phyloP scores from a whole-genome alignment of 306 rosid species.

The Arachis hypogaea region DNA sequence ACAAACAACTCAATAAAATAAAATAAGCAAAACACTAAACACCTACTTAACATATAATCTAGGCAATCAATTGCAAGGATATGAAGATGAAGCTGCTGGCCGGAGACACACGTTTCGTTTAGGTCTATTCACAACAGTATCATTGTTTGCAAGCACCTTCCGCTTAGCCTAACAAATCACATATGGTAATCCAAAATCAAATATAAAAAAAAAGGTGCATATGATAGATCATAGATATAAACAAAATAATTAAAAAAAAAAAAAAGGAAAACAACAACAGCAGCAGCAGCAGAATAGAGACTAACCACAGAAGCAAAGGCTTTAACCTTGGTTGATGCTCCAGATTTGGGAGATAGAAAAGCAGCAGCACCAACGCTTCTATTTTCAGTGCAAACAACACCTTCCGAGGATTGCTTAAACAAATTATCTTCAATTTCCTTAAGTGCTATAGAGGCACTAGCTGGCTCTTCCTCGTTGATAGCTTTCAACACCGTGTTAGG shows the following conservation, averaged over 20 bases:
- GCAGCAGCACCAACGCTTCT: slow-evolving; percentile 39
- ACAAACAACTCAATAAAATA: no score
- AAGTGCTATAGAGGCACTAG: slow-evolving; percentile 40
- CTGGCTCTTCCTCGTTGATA: slow-evolving; percentile 64
- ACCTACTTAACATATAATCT: neutral
- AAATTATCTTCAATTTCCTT: slow-evolving; percentile 56
- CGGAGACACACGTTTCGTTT: slow-evolving; percentile 75
- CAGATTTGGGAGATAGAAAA: slow-evolving; percentile 49
- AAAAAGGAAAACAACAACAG: no score
- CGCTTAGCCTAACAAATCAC: slow-evolving; percentile 58
- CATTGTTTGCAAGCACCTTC: slow-evolving; percentile 63
- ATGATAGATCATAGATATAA: no score
- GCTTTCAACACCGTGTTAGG: slow-evolving; percentile 47
- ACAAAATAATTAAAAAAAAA: neutral
- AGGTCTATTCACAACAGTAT: slow-evolving; percentile 55
- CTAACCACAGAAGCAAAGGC: slow-evolving; percentile 56
- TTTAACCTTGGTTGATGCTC: slow-evolving; percentile 38
- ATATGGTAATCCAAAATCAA: slow-evolving; percentile 1
- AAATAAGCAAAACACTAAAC: no score
- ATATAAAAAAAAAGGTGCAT: neutral
- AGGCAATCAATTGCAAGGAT: slow-evolving; percentile 60
- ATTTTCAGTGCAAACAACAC: slow-evolving; percentile 31
- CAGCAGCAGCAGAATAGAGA: neutral
- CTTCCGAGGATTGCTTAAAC: slow-evolving; percentile 48
- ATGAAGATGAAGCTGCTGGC: slow-evolving; percentile 67